These are phyloP conservation scores for Abelmoschus esculentus DNA, from an alignment of 345 rosid genomes.

Conservation along the genomic window DNA sequence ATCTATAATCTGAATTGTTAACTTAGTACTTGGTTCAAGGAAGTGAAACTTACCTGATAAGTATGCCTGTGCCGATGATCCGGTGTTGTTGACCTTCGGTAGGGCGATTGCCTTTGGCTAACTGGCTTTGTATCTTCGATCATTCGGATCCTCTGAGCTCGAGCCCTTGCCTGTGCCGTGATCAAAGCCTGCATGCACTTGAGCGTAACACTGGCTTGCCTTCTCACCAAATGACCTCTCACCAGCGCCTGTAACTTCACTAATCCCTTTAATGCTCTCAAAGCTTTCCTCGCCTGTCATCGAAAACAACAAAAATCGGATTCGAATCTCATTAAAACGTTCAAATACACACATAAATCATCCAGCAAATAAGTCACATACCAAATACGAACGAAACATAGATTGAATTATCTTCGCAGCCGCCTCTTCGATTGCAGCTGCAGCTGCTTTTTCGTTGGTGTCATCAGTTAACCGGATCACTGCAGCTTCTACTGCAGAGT, in stretches of 20 bases:
- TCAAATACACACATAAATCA: neutral
- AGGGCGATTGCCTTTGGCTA: constrained; percentile 42
- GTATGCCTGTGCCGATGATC: constrained; percentile 19
- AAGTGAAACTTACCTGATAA: constrained; percentile 32
- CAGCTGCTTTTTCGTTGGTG: constrained; percentile 19
- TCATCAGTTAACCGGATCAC: constrained; percentile 34
- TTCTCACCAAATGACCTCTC: constrained; percentile 85
- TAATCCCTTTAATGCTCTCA: constrained; percentile 68
- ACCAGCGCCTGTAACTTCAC: constrained; percentile 87
- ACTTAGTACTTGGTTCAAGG: neutral
- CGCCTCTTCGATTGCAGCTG: constrained; percentile 38
- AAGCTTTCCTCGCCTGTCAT: constrained; percentile 77
- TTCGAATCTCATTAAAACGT: neutral
- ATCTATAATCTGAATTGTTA: no score
- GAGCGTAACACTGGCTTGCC: constrained; percentile 79
- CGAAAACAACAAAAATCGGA: neutral
- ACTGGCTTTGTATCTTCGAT: constrained; percentile 34
- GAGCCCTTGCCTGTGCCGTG: constrained; percentile 68
- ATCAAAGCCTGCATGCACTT: constrained; percentile 84
- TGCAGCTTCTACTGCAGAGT: constrained; percentile 21
- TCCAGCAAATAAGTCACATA: constrained; percentile 15
- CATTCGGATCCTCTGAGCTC: constrained; percentile 56
- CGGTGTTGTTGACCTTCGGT: constrained; percentile 24
- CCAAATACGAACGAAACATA: constrained; percentile 70
- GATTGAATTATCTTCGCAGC: constrained; percentile 76